Base-by-base conservation (phyloP, 352 stramenopile genomes). In the Globisporangium cystogenes region DNA sequence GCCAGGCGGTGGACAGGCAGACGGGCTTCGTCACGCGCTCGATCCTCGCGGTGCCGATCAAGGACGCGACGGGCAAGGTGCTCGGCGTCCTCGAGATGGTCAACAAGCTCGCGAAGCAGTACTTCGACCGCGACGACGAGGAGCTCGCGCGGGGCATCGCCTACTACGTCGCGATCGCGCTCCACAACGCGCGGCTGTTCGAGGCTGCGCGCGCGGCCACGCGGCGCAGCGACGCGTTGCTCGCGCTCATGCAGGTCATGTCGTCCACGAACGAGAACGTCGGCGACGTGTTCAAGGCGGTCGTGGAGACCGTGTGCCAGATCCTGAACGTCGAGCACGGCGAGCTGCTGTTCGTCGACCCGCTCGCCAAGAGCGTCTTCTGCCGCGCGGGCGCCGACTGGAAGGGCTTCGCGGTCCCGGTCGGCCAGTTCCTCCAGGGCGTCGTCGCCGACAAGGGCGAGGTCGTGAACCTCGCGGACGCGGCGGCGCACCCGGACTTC, bases 1-100 rank as follows among this genome's bases (percentile, higher is more conserved):
- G 90, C 45, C 60, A 67, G 12, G 65, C 70, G 10, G 58, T 82
- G n/a, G 81, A 92, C 55, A 55, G 66, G 23, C 68, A 74, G 21
- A 83, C 72, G 12, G 81, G 81, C 15, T 93, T 87, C 44, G 48
- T 74, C 16, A 93, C 82, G 8, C 78, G 76, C 26, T 81, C 70
- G 20, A 71, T 97, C 26, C 64, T 97, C 26, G 83, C 73, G 0
- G 72, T 96, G 20, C 87, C 88, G 0, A 87, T 97, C 23, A 86
- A 86, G 39, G 80, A 93, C 63, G 65, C 73, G 1, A 74, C 70
- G 3, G 76, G 74, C n/a, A 52, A 65, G 18, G 74, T 94, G 8
- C 67, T 91, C 2, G 80, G 75, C 43, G 75, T 86, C 23, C 46
- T 91, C 23, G 80, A 86, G 59, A 70, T 91, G 27, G 48, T 84